Base-by-base conservation (phyloP, 2,329 filamentous ascomycete species). In the Gaeumannomyces sp. region DNA sequence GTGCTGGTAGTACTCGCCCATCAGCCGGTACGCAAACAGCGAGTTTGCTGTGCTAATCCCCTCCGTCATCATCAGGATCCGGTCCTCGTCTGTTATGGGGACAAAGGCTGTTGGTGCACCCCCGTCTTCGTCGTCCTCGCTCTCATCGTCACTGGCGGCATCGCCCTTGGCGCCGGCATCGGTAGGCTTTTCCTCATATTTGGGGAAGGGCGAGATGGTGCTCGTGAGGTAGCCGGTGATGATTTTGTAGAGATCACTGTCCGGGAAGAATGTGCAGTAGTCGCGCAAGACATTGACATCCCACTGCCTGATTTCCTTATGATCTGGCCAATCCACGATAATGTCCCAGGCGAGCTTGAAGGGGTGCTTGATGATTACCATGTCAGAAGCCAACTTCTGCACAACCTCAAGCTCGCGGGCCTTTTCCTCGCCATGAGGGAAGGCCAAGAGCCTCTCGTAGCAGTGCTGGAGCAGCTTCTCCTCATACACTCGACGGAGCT, bases 291-390 rank as follows among this genome's bases (percentile, higher is more conserved):
- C 80, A 59, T 85, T 86, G 59, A 86, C 84, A 72, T 98, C 93
- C 80, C 92, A 90, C 31, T 92, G 85, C n/a, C 83, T 80, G 61
- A 95, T 83, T 60, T 85, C 85, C 70, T 91, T 87, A 58, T 87
- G 80, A 74, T 97, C 93, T 69, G 90, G 85, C 91, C 94, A 98
- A 72, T 98, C 92, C 66, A 99, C 81, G 35, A 90, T 85, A 67
- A 97, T 89, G 71, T 92, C 89, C 96, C 96, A 99, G 0, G 95
- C 95, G 22, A 96, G 82, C 68, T 89, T 86, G 76, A 89, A 97
- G 0, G 92, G 91, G 70, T 98, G 93, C 71, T 94, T 93, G 74
- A 99, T 95, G 66, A 97, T 91, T 67, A 99, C 94, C 91, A 99
- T 97, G 67, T 94, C 95, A 68, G 89, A 87, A 0, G 94, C 93